Percentiles rank a stretch among this genome's conserved stretches.
Evolutionary conservation across 495 filamentous ascomycete species (phyloP).

Genomic region (Podospora comata): DNA sequence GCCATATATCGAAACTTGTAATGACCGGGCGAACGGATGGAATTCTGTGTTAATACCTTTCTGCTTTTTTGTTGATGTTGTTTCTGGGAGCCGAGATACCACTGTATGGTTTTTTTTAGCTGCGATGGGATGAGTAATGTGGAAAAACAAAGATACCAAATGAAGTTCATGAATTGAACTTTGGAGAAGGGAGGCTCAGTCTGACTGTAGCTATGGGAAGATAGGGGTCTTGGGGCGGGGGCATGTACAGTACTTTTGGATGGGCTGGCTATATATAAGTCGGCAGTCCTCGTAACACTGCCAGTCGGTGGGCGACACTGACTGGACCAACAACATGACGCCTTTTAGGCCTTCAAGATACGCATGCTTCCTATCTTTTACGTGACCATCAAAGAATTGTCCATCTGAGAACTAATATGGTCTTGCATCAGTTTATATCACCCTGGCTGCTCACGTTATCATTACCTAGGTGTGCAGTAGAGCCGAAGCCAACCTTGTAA

Average conservation of each 20-base stretch:
- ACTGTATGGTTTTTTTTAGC: slow-evolving; percentile 7
- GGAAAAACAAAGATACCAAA: slow-evolving; percentile 21
- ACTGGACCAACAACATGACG: not conserved
- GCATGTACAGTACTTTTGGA: not conserved
- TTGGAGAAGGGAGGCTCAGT: not conserved
- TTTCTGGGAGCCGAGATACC: not conserved
- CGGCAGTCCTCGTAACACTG: not conserved
- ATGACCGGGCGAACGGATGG: not conserved
- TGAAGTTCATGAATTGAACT: not conserved
- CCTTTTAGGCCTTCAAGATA: not conserved
- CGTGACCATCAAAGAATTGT: too few relatives aligned
- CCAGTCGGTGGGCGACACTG: not conserved
- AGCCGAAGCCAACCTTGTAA: too few relatives aligned
- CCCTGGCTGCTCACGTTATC: too few relatives aligned
- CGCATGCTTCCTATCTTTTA: not conserved
- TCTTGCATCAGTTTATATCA: too few relatives aligned
- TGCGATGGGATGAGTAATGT: slow-evolving; percentile 7
- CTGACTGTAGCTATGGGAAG: not conserved
- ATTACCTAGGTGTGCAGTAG: too few relatives aligned
- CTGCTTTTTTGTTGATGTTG: slow-evolving; percentile 15
- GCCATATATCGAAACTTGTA: slow-evolving; percentile 6
- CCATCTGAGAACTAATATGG: not conserved
- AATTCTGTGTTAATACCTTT: slow-evolving; percentile 6
- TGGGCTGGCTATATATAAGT: not conserved
- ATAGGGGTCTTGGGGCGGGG: not conserved